Evolutionary conservation across 495 filamentous ascomycete genomes (phyloP).

Genomic region (Aspergillus affinis): DNA sequence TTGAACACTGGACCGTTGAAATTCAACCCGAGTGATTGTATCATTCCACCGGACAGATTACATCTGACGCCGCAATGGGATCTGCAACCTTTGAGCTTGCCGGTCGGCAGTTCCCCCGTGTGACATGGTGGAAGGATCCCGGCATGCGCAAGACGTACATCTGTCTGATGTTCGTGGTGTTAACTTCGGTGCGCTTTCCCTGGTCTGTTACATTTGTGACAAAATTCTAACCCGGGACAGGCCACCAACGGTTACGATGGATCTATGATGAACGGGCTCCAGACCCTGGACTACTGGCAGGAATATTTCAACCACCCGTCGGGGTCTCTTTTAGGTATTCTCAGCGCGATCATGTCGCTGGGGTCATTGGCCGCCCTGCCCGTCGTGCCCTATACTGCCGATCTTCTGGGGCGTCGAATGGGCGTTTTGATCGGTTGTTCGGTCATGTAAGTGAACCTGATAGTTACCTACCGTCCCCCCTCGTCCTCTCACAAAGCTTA

Average conservation of each 20-base stretch:
- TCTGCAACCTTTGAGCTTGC: constrained; percentile 43
- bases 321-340: constrained; percentile 57
- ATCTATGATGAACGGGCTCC: constrained; percentile 47
- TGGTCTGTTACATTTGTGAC: neutral
- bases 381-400: constrained; percentile 60
- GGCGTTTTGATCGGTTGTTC: constrained; percentile 61
- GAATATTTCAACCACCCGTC: constrained; percentile 47
- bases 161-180: constrained; percentile 35
- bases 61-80: constrained; percentile 26
- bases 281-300: constrained; percentile 37
- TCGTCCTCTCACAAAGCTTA: neutral
- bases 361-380: constrained; percentile 65
- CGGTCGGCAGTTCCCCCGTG: constrained; percentile 38
- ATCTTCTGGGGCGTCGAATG: constrained; percentile 59
- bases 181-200: constrained; percentile 28
- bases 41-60: neutral
- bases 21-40: neutral
- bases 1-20: neutral
- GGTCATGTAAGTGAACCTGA: constrained; percentile 55
- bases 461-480: constrained; percentile 25
- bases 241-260: constrained; percentile 70
- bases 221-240: constrained; percentile 5
- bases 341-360: constrained; percentile 68
- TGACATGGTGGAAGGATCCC: constrained; percentile 40
- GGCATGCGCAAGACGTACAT: constrained; percentile 40